Evolutionary conservation across 345 rosid genomes (phyloP).

Genomic region (Populus deltoides): DNA sequence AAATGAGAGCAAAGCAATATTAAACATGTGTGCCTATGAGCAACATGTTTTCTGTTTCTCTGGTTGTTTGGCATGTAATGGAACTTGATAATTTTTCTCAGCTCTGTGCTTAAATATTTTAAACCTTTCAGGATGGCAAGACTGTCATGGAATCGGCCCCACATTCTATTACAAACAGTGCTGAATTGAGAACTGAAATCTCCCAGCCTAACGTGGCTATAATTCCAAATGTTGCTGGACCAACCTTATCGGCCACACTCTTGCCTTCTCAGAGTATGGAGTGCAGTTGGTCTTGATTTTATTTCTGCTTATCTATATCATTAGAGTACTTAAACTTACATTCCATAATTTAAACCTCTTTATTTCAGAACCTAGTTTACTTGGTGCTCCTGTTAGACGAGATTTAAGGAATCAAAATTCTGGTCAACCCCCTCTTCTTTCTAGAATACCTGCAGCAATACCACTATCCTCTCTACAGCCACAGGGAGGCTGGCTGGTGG

Average conservation of each 20-base stretch:
- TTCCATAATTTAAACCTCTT: slow-evolving; percentile 17
- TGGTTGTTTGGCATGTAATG: neutral
- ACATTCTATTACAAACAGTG: slow-evolving; percentile 34
- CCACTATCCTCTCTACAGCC: slow-evolving; percentile 39
- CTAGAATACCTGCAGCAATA: slow-evolving; percentile 51
- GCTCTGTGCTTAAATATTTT: neutral
- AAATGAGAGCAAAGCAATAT: neutral
- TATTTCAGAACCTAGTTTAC: slow-evolving; percentile 75
- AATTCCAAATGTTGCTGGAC: slow-evolving; percentile 42
- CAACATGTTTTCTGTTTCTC: neutral
- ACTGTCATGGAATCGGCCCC: slow-evolving; percentile 40
- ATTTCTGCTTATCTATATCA: neutral
- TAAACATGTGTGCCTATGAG: neutral
- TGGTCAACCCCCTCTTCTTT: slow-evolving; percentile 62
- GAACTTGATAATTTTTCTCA: slow-evolving; percentile 2
- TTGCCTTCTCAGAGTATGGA: slow-evolving; percentile 69
- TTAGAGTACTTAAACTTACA: neutral
- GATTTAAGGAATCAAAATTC: slow-evolving; percentile 65
- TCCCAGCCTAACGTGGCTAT: slow-evolving; percentile 50
- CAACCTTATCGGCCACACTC: slow-evolving; percentile 36
- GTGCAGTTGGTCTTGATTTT: slow-evolving; percentile 15
- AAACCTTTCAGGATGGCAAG: slow-evolving; percentile 48
- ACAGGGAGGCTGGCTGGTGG: slow-evolving; percentile 73
- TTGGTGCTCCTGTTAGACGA: slow-evolving; percentile 73
- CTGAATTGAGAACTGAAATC: slow-evolving; percentile 60